Percentiles rank a stretch among this genome's conserved stretches.
Conservation (phyloP, 1,139 yeast genomes). For the Blastobotrys capitulatus region DNA sequence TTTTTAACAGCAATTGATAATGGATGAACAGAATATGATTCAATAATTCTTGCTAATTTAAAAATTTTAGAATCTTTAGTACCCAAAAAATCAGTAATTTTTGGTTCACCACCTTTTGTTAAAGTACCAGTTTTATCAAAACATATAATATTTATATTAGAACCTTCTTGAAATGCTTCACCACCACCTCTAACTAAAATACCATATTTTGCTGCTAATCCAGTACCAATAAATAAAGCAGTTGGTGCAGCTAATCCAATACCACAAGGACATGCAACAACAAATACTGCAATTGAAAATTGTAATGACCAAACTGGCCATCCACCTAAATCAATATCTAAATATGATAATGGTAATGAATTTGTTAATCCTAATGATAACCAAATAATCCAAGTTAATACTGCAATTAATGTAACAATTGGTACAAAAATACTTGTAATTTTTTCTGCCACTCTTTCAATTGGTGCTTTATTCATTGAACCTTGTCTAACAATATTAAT, state of each 20-base stretch:
- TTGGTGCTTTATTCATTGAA: conserved; percentile 67
- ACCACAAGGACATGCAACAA: conserved; percentile 91
- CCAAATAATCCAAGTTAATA: conserved; percentile 67
- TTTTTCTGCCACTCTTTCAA: conserved; percentile 65
- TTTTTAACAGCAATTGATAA: conserved; percentile 52
- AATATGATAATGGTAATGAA: conserved; percentile 46
- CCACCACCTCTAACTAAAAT: conserved; percentile 78
- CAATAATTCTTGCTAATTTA: conserved; percentile 50
- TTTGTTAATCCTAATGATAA: conserved; percentile 52
- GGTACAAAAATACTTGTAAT: conserved; percentile 74
- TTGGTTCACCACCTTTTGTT: conserved; percentile 49
- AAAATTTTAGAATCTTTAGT: conserved; percentile 26
- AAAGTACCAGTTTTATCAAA: conserved; percentile 80
- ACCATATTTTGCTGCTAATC: conserved; percentile 77
- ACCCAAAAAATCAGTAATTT: conserved; percentile 42
- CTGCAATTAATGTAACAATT: conserved; percentile 52
- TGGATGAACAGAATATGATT: conserved; percentile 65
- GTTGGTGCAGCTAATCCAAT: conserved; percentile 90
- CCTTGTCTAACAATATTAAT: conserved; percentile 69
- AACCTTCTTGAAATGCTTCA: conserved; percentile 73
- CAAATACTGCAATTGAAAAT: conserved; percentile 74
- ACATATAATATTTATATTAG: conserved; percentile 57
- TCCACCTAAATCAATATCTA: conserved; percentile 65
- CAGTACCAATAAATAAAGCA: conserved; percentile 86
- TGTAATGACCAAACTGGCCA: conserved; percentile 76